Conservation (phyloP, 1,284 basidiomycete species). For the Cerioporus squamosus region DNA sequence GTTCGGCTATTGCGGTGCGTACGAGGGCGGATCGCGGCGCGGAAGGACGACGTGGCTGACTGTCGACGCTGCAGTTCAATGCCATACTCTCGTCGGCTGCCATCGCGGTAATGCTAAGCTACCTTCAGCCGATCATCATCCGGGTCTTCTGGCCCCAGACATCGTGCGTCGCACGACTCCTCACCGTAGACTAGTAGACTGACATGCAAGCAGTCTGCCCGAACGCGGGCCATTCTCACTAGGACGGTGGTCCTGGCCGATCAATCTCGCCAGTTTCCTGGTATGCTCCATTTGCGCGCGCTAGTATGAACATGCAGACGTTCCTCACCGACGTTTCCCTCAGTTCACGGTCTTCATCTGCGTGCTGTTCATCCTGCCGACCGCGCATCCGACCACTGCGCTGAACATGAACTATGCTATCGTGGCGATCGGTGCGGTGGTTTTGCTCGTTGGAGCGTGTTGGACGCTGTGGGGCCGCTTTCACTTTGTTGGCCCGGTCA, state of each 20-base stretch:
- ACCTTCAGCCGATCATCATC: conserved; percentile 61
- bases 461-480: conserved; percentile 46
- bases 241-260: conserved; percentile 55
- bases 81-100: conserved; percentile 61
- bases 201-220: conserved; percentile 30
- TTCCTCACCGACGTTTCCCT: not conserved
- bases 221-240: conserved; percentile 58
- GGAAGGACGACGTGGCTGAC: not conserved
- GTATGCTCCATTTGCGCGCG: conserved; percentile 28
- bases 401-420: conserved; percentile 70
- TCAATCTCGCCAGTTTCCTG: conserved; percentile 52
- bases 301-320: not conserved
- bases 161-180: conserved; percentile 36
- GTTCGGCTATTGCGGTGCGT: conserved; percentile 56
- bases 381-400: conserved; percentile 57
- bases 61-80: conserved; percentile 45
- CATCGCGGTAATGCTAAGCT: conserved; percentile 63
- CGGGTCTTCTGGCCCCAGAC: conserved; percentile 61
- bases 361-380: conserved; percentile 63
- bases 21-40: not conserved
- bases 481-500: conserved; percentile 38
- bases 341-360: conserved; percentile 61
- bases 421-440: conserved; percentile 52
- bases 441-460: conserved; percentile 43
- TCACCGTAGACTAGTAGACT: not conserved